Percentiles rank a stretch among this genome's conserved stretches.
Evolutionary conservation across 768 basidiomycete genomes (phyloP).

Genomic region (Mycena sanguinolenta): DNA sequence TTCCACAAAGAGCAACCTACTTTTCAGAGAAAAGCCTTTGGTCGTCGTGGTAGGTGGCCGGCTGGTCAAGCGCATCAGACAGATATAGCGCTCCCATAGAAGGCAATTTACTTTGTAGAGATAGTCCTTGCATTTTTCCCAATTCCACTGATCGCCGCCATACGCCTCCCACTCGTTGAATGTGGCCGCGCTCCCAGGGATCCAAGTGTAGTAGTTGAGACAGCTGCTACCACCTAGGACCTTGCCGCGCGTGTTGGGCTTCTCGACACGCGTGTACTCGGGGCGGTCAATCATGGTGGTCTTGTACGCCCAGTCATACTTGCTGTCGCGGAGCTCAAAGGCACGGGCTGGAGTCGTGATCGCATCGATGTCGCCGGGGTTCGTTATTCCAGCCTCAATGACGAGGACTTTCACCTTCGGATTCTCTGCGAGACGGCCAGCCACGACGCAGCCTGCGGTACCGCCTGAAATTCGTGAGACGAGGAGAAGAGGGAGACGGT

Average conservation of each 20-base stretch:
- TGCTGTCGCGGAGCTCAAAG: conserved; percentile 35
- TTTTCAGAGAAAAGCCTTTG: conserved; percentile 28
- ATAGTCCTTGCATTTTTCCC: conserved; percentile 30
- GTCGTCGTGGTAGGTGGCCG: conserved; percentile 35
- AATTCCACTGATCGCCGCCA: conserved; percentile 28
- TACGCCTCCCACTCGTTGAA: conserved; percentile 32
- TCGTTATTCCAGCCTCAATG: conserved; percentile 33
- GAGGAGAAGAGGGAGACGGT: background rate
- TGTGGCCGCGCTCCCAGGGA: conserved; percentile 32
- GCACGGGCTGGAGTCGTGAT: conserved; percentile 33
- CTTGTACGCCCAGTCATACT: conserved; percentile 34
- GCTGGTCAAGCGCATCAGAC: conserved; percentile 14
- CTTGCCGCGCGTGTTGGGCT: conserved; percentile 35
- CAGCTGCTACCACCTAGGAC: conserved; percentile 33
- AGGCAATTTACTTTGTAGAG: conserved; percentile 26
- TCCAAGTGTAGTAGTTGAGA: conserved; percentile 35
- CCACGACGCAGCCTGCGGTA: conserved; percentile 30
- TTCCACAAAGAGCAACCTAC: conserved; percentile 3
- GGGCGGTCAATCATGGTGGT: conserved; percentile 35
- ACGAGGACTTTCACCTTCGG: conserved; percentile 29
- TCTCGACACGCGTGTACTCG: conserved; percentile 33
- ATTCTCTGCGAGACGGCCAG: conserved; percentile 33
- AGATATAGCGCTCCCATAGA: background rate
- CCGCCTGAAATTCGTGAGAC: conserved; percentile 21
- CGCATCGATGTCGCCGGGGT: conserved; percentile 30